Percentiles rank a stretch among this genome's conserved stretches.
These are phyloP conservation scores for Blastobotrys capitulatus DNA, from an alignment of 1,139 yeast species.

Conservation along the genomic window DNA sequence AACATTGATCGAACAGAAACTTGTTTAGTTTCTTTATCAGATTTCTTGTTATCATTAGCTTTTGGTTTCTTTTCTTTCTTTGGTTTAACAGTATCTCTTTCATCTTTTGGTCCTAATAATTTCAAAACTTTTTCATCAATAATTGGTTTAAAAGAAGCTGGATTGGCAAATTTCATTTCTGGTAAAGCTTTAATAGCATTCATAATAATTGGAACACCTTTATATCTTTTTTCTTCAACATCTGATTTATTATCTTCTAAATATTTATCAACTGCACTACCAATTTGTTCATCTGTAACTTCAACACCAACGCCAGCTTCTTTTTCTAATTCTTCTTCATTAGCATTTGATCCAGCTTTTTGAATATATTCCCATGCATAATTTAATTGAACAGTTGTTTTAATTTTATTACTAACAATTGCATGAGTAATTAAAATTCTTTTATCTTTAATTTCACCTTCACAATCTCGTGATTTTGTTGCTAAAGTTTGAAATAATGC, in stretches of 20 bases:
- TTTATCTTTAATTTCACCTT: slow-evolving; percentile 28
- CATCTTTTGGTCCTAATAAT: slow-evolving; percentile 90
- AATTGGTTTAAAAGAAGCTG: slow-evolving; percentile 75
- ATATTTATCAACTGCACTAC: slow-evolving; percentile 51
- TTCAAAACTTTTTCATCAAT: slow-evolving; percentile 70
- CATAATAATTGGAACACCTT: slow-evolving; percentile 66
- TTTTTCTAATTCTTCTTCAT: slow-evolving; percentile 46
- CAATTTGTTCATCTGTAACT: slow-evolving; percentile 61
- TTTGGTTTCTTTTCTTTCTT: slow-evolving; percentile 42
- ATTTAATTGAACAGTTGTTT: slow-evolving; percentile 64
- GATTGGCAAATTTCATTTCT: slow-evolving; percentile 86
- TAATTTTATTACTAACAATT: slow-evolving; percentile 58
- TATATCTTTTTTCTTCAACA: slow-evolving; percentile 67
- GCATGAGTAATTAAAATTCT: slow-evolving; percentile 53
- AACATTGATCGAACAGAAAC: slow-evolving; percentile 66
- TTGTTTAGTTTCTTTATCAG: slow-evolving; percentile 21
- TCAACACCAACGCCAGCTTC: slow-evolving; percentile 80
- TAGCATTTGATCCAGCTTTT: slow-evolving; percentile 38
- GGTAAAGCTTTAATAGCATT: slow-evolving; percentile 72
- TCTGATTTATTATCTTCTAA: slow-evolving; percentile 53
- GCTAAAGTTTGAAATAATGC: slow-evolving; percentile 76
- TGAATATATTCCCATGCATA: slow-evolving; percentile 75
- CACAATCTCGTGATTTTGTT: slow-evolving; percentile 35
- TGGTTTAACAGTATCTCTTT: slow-evolving; percentile 79
- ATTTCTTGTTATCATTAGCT: slow-evolving; percentile 4